phyloP scores from a whole-genome alignment of 176 grass and related monocot genomes.

The Zoysia japonica region DNA sequence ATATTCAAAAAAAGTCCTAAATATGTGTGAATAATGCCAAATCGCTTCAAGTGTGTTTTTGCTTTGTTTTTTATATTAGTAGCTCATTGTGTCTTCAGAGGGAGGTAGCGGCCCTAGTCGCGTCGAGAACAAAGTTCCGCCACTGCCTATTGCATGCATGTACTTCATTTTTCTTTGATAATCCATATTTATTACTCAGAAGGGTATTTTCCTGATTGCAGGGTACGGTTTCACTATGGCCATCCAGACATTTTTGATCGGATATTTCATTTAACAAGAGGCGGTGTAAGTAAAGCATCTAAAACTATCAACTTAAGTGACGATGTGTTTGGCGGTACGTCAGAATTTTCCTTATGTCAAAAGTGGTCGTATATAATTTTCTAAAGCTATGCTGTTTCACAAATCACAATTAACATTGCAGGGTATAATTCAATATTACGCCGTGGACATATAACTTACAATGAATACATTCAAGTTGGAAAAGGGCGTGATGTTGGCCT shows the following conservation, averaged over 20 bases:
- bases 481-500: conserved; percentile 98
- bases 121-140: no score
- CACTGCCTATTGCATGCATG: no score
- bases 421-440: conserved; percentile 94
- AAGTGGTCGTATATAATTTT: conserved; percentile 10
- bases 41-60: no score
- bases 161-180: neutral
- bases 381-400: conserved; percentile 25
- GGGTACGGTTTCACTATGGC: conserved; percentile 97
- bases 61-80: no score
- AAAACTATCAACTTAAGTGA: conserved; percentile 99
- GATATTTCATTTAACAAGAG: conserved; percentile 90
- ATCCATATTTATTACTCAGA: neutral
- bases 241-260: conserved; percentile 94
- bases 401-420: conserved; percentile 30
- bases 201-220: conserved; percentile 33
- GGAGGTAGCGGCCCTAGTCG: no score
- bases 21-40: no score
- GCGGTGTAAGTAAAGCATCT: conserved; percentile 96
- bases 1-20: no score
- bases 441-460: conserved; percentile 82
- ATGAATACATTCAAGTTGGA: conserved; percentile 93
- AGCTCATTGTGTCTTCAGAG: no score
- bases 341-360: conserved; percentile 1
- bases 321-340: conserved; percentile 90